phyloP scores from a whole-genome alignment of 805 yeast species.

The Candida nonsorbophila region DNA sequence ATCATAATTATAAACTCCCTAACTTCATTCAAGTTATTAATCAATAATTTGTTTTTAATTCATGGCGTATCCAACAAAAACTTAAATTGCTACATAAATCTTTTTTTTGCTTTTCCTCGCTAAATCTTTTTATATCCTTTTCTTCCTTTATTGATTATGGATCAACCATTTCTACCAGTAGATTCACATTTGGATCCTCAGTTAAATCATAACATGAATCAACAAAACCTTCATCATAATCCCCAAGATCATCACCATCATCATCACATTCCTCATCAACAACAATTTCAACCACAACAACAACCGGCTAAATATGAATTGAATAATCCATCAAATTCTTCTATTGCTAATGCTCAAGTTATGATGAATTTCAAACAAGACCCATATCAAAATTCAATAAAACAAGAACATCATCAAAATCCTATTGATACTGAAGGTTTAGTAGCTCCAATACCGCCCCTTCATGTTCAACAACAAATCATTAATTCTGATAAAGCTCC shows the following conservation, averaged over 20 bases:
- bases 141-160: no score
- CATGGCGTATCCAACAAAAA: no score
- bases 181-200: slow-evolving; percentile 8
- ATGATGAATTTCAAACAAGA: slow-evolving; percentile 1
- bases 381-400: neutral
- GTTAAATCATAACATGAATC: neutral
- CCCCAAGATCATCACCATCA: neutral
- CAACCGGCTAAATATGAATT: no score
- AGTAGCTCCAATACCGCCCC: slow-evolving; percentile 36
- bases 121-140: neutral
- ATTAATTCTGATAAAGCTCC: slow-evolving; percentile 13
- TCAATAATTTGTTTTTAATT: no score
- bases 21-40: no score
- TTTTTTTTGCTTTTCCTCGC: slow-evolving; percentile 1
- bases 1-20: no score
- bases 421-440: slow-evolving; percentile 9
- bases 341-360: neutral
- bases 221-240: slow-evolving; percentile 1
- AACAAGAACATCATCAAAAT: neutral
- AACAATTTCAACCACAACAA: neutral
- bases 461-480: slow-evolving; percentile 38
- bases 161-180: slow-evolving; percentile 10
- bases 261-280: neutral
- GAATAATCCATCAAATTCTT: no score
- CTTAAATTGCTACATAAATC: no score